A percentile compares a stretch with the other conserved stretches of the same genome.
These are phyloP conservation scores for Russula vinacea DNA, from an alignment of 768 basidiomycete species.

Conservation along the genomic window DNA sequence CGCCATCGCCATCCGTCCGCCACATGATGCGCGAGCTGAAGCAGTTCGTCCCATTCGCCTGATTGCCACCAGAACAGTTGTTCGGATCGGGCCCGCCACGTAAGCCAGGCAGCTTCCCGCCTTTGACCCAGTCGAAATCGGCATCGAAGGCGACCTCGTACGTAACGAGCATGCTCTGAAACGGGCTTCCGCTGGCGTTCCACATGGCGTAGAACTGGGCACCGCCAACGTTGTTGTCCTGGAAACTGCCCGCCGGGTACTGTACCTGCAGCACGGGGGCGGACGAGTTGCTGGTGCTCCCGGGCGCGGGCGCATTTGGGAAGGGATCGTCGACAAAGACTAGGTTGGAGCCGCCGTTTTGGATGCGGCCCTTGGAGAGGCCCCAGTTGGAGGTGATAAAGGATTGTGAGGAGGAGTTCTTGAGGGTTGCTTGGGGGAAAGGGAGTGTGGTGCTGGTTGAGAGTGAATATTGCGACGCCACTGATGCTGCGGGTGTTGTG, in stretches of 20 bases:
- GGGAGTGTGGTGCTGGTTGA: conserved; percentile 60
- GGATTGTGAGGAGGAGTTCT: conserved; percentile 47
- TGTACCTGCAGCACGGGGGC: conserved; percentile 54
- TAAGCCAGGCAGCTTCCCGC: conserved; percentile 75
- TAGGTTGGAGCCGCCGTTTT: conserved; percentile 53
- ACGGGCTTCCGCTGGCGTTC: conserved; percentile 57
- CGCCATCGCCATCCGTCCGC: conserved; percentile 59
- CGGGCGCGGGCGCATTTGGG: conserved; percentile 45
- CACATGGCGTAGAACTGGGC: conserved; percentile 66
- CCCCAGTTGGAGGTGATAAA: conserved; percentile 58
- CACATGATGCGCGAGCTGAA: conserved; percentile 78
- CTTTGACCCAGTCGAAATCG: conserved; percentile 68
- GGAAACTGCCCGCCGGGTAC: conserved; percentile 60
- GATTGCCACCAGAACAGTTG: conserved; percentile 68
- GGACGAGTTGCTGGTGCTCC: conserved; percentile 32
- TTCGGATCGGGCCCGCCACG: conserved; percentile 61
- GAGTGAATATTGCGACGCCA: conserved; percentile 53
- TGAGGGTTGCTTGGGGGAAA: conserved; percentile 60
- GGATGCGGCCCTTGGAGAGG: conserved; percentile 57
- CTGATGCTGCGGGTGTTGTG: conserved; percentile 13
- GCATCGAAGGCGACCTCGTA: conserved; percentile 73
- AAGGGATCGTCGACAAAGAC: conserved; percentile 68
- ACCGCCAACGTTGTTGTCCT: conserved; percentile 53
- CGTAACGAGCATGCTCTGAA: conserved; percentile 64
- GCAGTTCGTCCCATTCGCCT: conserved; percentile 62